Evolutionary conservation across 768 basidiomycete genomes (phyloP).

Genomic region (Suillus paluster): DNA sequence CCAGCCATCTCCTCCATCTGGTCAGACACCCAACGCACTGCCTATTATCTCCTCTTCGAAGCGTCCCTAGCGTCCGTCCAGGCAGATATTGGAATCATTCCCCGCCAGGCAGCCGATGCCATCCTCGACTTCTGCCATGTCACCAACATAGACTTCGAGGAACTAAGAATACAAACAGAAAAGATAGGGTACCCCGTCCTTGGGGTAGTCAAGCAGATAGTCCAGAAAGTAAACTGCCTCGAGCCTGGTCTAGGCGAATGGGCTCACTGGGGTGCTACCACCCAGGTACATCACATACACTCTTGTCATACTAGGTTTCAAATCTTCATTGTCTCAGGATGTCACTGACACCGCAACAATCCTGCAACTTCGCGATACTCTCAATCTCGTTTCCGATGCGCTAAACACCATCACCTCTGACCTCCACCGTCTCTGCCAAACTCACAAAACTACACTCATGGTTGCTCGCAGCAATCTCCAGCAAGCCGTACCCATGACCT

Average conservation of each 20-base stretch:
- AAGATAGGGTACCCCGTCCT: constrained; percentile 51
- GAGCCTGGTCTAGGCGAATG: constrained; percentile 47
- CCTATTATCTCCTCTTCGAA: constrained; percentile 35
- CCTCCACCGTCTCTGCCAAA: constrained; percentile 33
- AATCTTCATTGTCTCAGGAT: constrained; percentile 36
- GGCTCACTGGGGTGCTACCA: constrained; percentile 53
- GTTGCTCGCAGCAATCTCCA: constrained; percentile 52
- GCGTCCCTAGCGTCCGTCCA: constrained; percentile 41
- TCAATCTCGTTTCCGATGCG: constrained; percentile 34
- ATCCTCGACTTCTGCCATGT: constrained; percentile 42
- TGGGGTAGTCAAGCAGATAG: constrained; percentile 49
- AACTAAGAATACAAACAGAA: constrained; percentile 44
- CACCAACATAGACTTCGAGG: constrained; percentile 42
- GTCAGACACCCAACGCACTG: constrained; percentile 38
- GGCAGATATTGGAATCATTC: constrained; percentile 44
- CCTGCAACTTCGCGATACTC: constrained; percentile 46
- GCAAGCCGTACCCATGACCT: constrained; percentile 52
- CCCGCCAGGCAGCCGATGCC: constrained; percentile 39
- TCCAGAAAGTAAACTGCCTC: constrained; percentile 38
- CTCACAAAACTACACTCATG: constrained; percentile 46
- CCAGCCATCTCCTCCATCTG: constrained; percentile 42
- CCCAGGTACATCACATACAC: constrained; percentile 39
- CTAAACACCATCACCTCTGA: constrained; percentile 33
- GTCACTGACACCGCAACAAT: constrained; percentile 53
- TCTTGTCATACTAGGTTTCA: constrained; percentile 6